Base-by-base conservation (phyloP, 305 asterid genomes). In the Caryopteris hybrid region DNA sequence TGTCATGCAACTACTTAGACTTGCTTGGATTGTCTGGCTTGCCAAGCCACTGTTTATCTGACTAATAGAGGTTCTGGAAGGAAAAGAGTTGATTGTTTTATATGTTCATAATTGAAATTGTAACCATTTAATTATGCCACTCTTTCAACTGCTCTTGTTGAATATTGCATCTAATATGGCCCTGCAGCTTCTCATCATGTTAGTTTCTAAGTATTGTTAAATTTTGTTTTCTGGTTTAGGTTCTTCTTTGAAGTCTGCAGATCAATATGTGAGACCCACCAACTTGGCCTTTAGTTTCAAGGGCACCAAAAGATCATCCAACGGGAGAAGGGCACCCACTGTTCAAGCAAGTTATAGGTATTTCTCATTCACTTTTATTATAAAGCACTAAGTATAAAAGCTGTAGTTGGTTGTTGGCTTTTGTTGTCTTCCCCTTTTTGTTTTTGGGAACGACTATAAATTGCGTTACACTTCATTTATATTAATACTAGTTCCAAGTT, bases 341-440 rank as follows among this genome's bases (percentile, higher is more conserved):
- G 69, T 89, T 76, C 87, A 72, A 77, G 94, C 95, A 63, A 73
- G 80, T 74, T 84, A 85, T 59, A 81, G 96, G 98, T 91, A 78
- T 38, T 16, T 71, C 54, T 51, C 23, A 38, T 52, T 61, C 42
- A 58, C 7, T 70, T 29, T 33, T 66, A 48, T 13, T 53, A 29
- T 59, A 50, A 41, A 64, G 27, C 55, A 3, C 22, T 61, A 21
- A 55, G 57, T 51, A 20, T 60, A 51, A 31, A 17, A 51, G 12
- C 18, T 42, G 14, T 65, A 27, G 25, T 42, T 29, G 39, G 17
- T 6, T 10, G 39, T 68, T 61, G 61, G n/a, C 38, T 53, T 61
- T 7, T 29, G 23, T 25, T 46, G 10, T 65, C 53, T 51, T 59
- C 27, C 12, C 60, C 46, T 8, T 45, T 56, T 22, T 21, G 1